Percentiles rank a stretch among this genome's conserved stretches.
Conservation (phyloP, 495 filamentous ascomycete genomes). For the Lasiosphaeria ovina region DNA sequence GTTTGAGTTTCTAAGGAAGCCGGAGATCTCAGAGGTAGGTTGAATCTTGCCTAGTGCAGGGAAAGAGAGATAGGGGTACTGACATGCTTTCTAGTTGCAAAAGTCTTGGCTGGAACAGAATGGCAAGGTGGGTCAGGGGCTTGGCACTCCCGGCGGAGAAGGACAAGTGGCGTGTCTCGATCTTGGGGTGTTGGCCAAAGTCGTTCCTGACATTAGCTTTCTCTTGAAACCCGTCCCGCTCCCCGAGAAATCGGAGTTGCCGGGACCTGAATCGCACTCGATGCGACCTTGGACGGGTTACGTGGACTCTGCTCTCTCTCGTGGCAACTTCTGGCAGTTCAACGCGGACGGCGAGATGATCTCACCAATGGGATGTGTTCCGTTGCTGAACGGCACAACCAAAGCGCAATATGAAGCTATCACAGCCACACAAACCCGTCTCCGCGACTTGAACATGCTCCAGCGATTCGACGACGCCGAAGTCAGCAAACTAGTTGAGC, state of each 20-base stretch:
- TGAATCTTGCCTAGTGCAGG: not conserved
- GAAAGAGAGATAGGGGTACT: not conserved
- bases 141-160: not conserved
- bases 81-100: constrained; percentile 19
- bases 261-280: not conserved
- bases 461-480: constrained; percentile 19
- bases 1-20: constrained; percentile 25
- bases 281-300: constrained; percentile 7
- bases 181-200: constrained; percentile 8
- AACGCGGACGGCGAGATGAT: constrained; percentile 12
- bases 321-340: constrained; percentile 25
- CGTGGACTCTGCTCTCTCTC: constrained; percentile 12
- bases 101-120: constrained; percentile 20
- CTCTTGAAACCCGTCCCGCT: constrained; percentile 7
- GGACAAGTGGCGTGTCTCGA: constrained; percentile 18
- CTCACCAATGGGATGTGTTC: constrained; percentile 22
- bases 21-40: constrained; percentile 23
- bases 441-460: constrained; percentile 25
- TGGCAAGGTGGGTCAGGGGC: constrained; percentile 12
- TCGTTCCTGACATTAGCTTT: constrained; percentile 15
- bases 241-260: not conserved
- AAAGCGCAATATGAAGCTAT: constrained; percentile 18
- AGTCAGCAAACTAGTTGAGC: constrained; percentile 19
- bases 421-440: constrained; percentile 21
- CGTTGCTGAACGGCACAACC: constrained; percentile 16